These are phyloP conservation scores for Allantophomopsis lycopodina DNA, from an alignment of 2,329 filamentous ascomycete genomes.

Conservation along the genomic window DNA sequence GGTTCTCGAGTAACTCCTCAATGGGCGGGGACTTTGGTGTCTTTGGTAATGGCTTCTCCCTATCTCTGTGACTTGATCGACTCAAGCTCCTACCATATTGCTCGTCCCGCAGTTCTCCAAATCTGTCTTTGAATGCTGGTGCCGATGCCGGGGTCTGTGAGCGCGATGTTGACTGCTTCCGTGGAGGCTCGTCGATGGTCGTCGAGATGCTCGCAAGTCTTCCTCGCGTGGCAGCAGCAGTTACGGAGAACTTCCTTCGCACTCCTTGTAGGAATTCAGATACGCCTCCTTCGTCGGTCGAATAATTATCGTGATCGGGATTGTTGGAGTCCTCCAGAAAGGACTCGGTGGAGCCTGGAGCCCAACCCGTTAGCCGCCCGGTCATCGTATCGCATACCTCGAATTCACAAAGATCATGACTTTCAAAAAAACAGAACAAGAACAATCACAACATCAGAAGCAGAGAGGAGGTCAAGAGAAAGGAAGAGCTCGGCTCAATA, in stretches of 20 bases:
- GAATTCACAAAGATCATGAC: too few species aligned
- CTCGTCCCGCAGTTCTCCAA: conserved; percentile 1
- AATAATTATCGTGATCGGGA: too few species aligned
- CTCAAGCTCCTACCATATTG: conserved; percentile 10
- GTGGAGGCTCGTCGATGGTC: background rate
- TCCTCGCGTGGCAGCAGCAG: conserved; percentile 4
- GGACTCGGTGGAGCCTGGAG: conserved; percentile 1
- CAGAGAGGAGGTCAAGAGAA: too few species aligned
- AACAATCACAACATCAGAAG: too few species aligned
- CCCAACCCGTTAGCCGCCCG: background rate
- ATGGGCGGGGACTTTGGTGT: conserved; percentile 12
- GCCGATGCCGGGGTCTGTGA: background rate
- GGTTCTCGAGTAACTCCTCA: too few species aligned
- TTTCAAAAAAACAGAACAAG: too few species aligned
- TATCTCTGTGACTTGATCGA: background rate
- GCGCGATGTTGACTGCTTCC: background rate
- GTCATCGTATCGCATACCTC: background rate
- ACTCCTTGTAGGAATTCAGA: too few species aligned
- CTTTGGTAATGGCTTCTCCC: conserved; percentile 17
- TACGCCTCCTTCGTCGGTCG: too few species aligned
- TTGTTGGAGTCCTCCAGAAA: background rate
- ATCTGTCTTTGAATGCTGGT: background rate
- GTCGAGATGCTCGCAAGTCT: conserved; percentile 7
- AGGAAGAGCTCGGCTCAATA: too few species aligned
- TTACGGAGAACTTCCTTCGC: too few species aligned